These are phyloP conservation scores for Nigrospora sphaerica DNA, from an alignment of 2,329 filamentous ascomycete species.

Conservation along the genomic window DNA sequence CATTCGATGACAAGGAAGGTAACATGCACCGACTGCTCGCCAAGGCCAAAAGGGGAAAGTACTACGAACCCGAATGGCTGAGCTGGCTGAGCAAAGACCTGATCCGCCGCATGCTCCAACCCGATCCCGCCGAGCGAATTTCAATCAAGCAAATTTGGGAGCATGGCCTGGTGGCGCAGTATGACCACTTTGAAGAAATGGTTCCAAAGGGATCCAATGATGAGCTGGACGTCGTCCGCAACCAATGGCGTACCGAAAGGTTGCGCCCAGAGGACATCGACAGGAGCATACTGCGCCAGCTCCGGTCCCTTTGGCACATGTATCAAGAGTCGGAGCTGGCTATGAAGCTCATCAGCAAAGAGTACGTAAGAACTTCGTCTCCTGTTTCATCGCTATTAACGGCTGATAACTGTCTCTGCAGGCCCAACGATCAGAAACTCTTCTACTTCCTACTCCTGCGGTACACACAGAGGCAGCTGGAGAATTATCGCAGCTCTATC, in stretches of 20 bases:
- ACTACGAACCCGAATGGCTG: conserved; percentile 55
- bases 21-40: conserved; percentile 56
- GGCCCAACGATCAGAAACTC: conserved; percentile 82
- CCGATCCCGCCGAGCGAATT: conserved; percentile 73
- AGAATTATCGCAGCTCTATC: conserved; percentile 77
- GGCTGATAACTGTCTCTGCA: conserved; percentile 23
- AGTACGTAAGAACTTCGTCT: conserved; percentile 41
- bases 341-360: conserved; percentile 56
- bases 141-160: conserved; percentile 75
- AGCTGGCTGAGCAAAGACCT: conserved; percentile 68
- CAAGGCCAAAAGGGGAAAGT: conserved; percentile 52
- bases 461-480: conserved; percentile 76
- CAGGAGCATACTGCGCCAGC: conserved; percentile 71
- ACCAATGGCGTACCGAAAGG: conserved; percentile 54
- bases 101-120: conserved; percentile 70
- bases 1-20: conserved; percentile 60
- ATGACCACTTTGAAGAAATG: conserved; percentile 66
- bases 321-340: conserved; percentile 67
- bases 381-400: conserved; percentile 12
- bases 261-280: conserved; percentile 64
- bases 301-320: conserved; percentile 88
- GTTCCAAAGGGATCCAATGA: conserved; percentile 31
- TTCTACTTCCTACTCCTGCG: conserved; percentile 83
- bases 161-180: conserved; percentile 81
- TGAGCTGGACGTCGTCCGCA: conserved; percentile 49